phyloP scores from a whole-genome alignment of 129 eudicot genomes.

The Helianthus annuus region HanXRQr2.0-SUNRISE NC_035446.2:17411995-17412494 shows the following conservation, averaged over 20 bases:
- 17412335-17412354: background rate
- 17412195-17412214: constrained; percentile 70
- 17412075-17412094: too few species aligned
- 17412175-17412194: constrained; percentile 54
- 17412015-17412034: background rate
- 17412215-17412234: constrained; percentile 71
- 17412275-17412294: background rate
- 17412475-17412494: constrained; percentile 34
- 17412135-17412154: background rate
- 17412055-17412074: background rate
- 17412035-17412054: background rate
- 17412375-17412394: constrained; percentile 14
- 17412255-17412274: constrained; percentile 1
- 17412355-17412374: constrained; percentile 24
- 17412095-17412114: background rate
- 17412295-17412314: background rate
- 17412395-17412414: constrained; percentile 28
- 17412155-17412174: constrained; percentile 37
- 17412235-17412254: constrained; percentile 59
- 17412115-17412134: background rate
- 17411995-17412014: background rate
- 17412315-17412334: background rate
- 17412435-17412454: constrained; percentile 67
- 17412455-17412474: constrained; percentile 76
- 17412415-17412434: constrained; percentile 58